phyloP scores from a whole-genome alignment of 176 grass and related monocot genomes.

The Cenchrus purpureus region DNA sequence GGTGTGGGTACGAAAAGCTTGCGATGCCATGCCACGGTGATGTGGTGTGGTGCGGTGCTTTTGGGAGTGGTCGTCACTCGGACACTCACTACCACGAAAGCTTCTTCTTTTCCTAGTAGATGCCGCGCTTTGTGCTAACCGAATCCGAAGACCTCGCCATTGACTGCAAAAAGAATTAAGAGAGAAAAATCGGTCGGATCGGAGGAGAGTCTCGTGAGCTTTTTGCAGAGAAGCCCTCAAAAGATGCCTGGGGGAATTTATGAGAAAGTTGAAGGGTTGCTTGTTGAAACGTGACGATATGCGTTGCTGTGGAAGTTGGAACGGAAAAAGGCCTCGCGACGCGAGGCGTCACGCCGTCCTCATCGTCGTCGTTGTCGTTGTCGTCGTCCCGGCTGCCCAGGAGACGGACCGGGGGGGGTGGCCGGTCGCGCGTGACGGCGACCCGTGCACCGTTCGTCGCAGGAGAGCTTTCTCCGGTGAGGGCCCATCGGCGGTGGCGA shows the following conservation, averaged over 20 bases:
- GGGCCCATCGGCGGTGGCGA: background rate
- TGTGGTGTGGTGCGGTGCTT: constrained; percentile 29
- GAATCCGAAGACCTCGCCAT: constrained; percentile 30
- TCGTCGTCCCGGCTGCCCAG: background rate
- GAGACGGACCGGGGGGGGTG: background rate
- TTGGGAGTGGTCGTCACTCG: constrained; percentile 30
- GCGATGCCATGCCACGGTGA: background rate
- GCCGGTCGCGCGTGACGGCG: constrained; percentile 29
- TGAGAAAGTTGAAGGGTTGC: background rate
- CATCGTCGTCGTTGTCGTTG: too few species aligned
- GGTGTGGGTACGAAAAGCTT: constrained; percentile 1
- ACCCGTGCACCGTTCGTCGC: background rate
- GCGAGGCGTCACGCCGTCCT: too few species aligned
- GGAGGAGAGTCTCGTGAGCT: too few species aligned
- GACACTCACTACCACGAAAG: constrained; percentile 21
- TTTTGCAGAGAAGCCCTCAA: background rate
- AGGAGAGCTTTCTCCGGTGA: constrained; percentile 26
- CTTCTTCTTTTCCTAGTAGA: background rate
- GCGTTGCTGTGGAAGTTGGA: background rate
- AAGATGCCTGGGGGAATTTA: background rate
- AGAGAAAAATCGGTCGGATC: background rate
- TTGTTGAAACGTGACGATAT: background rate
- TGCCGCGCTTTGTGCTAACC: constrained; percentile 26
- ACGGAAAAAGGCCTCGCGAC: background rate
- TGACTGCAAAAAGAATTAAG: background rate